phyloP scores from a whole-genome alignment of 768 basidiomycete species.

The Gymnopilus junonius region DNA sequence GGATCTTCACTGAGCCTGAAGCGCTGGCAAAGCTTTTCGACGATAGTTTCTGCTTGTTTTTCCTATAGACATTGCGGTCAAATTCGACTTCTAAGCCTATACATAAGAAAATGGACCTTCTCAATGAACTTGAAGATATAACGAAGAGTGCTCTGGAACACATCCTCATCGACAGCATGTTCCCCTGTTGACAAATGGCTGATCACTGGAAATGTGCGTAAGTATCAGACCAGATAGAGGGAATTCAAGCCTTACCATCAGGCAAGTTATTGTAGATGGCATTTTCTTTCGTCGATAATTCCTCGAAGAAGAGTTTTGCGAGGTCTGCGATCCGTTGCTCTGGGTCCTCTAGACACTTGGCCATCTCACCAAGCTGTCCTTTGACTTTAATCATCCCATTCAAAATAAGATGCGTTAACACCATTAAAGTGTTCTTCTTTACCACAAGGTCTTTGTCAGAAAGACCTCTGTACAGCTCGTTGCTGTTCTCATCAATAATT shows the following conservation, averaged over 20 bases:
- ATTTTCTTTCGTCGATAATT: constrained; percentile 96
- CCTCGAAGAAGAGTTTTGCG: constrained; percentile 97
- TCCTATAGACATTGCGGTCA: constrained; percentile 56
- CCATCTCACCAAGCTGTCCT: constrained; percentile 99
- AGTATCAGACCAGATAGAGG: constrained; percentile 1
- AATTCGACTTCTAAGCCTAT: background rate
- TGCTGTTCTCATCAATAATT: constrained; percentile 96
- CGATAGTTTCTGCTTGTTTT: constrained; percentile 96
- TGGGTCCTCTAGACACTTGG: constrained; percentile 95
- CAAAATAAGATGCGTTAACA: constrained; percentile 92
- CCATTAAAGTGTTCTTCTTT: constrained; percentile 99
- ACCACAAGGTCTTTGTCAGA: constrained; percentile 86
- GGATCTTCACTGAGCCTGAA: constrained; percentile 89
- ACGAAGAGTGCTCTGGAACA: constrained; percentile 89
- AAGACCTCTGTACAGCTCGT: constrained; percentile 92
- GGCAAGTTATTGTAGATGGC: constrained; percentile 99
- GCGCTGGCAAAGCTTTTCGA: constrained; percentile 96
- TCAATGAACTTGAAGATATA: constrained; percentile 98
- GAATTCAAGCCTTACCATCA: constrained; percentile 62
- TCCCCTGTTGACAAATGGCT: constrained; percentile 91
- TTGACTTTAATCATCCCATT: constrained; percentile 99
- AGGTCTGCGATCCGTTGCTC: constrained; percentile 89
- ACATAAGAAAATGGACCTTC: constrained; percentile 62
- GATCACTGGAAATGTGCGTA: constrained; percentile 64
- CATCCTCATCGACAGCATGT: constrained; percentile 91